These are phyloP conservation scores for Tripidium arundinaceum DNA, from an alignment of 202 grass and related monocot species.

Conservation along the genomic window DNA sequence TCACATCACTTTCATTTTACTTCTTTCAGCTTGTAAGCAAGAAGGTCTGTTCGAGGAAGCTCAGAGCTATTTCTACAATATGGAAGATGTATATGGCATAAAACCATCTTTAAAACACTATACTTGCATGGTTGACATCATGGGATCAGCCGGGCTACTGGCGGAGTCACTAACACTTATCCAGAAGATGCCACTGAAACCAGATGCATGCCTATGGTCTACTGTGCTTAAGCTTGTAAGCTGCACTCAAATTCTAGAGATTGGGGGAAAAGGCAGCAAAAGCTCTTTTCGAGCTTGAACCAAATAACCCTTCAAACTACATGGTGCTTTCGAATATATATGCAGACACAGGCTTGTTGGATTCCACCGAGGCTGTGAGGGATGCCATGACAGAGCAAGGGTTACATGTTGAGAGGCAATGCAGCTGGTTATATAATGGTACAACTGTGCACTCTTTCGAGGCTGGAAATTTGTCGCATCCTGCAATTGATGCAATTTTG, in stretches of 20 bases:
- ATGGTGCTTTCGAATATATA: slow-evolving; percentile 61
- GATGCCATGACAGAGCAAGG: slow-evolving; percentile 46
- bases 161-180: slow-evolving; percentile 54
- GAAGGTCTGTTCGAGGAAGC: slow-evolving; percentile 51
- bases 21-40: slow-evolving; percentile 71
- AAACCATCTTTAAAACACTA: slow-evolving; percentile 62
- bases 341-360: slow-evolving; percentile 51
- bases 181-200: slow-evolving; percentile 53
- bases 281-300: slow-evolving; percentile 64
- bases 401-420: slow-evolving; percentile 42
- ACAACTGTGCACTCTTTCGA: slow-evolving; percentile 40
- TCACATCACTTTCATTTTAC: slow-evolving; percentile 55
- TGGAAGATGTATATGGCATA: slow-evolving; percentile 58
- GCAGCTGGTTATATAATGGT: slow-evolving; percentile 48
- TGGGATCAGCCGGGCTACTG: slow-evolving; percentile 56
- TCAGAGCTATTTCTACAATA: slow-evolving; percentile 44
- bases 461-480: slow-evolving; percentile 58
- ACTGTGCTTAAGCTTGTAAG: slow-evolving; percentile 62
- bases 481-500: slow-evolving; percentile 43
- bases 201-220: slow-evolving; percentile 66
- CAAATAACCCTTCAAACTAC: slow-evolving; percentile 60
- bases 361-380: slow-evolving; percentile 46
- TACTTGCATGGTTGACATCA: slow-evolving; percentile 68
- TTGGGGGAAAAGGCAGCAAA: slow-evolving; percentile 55
- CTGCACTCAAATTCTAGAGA: slow-evolving; percentile 59